Percentiles rank a stretch among this genome's conserved stretches.
Evolutionary conservation across 306 rosid genomes (phyloP).

Genomic region (Benincasa hispida): DNA sequence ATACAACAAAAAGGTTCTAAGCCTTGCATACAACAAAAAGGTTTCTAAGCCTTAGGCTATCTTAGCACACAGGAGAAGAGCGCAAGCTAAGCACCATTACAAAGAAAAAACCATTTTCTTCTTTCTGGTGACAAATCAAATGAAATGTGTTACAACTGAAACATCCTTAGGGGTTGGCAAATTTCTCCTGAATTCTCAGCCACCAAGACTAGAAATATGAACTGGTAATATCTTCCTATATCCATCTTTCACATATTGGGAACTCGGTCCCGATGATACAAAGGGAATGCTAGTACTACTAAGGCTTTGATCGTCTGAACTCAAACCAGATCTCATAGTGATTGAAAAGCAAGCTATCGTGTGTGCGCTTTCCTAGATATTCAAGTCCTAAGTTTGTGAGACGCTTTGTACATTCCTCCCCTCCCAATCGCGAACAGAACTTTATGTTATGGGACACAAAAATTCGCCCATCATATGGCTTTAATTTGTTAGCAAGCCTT

Average conservation of each 20-base stretch:
- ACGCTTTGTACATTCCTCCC: conserved; percentile 67
- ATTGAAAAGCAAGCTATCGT: conserved; percentile 78
- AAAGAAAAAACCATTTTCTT: neutral
- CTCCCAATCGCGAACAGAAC: conserved; percentile 74
- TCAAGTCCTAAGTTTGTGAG: conserved; percentile 65
- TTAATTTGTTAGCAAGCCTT: conserved; percentile 52
- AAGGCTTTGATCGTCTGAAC: conserved; percentile 45
- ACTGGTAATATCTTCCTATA: neutral
- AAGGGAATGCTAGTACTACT: neutral
- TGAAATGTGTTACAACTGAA: too few relatives aligned
- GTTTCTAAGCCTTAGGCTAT: neutral
- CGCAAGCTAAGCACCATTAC: neutral
- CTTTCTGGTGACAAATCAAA: neutral
- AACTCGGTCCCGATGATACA: neutral
- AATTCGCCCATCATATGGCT: conserved; percentile 62
- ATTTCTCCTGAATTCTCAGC: too few relatives aligned
- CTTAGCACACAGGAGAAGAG: neutral
- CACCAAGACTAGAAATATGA: neutral
- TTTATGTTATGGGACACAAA: conserved; percentile 79
- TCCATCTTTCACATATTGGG: neutral
- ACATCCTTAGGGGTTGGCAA: too few relatives aligned
- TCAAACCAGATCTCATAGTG: conserved; percentile 90
- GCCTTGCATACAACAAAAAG: neutral
- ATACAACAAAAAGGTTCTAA: too few relatives aligned
- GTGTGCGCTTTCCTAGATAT: conserved; percentile 68